Evolutionary conservation across 306 rosid species (phyloP), one percentile per base, ranked within the genome.

Genomic region (Rosa rugosa): DNA sequence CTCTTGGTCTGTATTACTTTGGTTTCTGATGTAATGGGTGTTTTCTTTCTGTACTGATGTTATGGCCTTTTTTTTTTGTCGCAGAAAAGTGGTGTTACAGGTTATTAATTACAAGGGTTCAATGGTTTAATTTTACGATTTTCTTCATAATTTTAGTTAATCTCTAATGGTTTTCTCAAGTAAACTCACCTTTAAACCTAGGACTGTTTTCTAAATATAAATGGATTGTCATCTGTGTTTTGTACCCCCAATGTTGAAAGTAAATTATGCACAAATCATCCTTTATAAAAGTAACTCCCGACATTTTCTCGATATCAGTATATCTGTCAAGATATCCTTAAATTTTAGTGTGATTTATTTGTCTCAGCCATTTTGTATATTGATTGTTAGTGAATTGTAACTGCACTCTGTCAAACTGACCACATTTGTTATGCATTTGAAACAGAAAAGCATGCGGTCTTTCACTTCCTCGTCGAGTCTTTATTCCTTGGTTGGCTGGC

Each of bases 391-490:
- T 40, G 20, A 10, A 49, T 71, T 23, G 22, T 67, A n/a, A 45
- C 40, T 56, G 44, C 12, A 8, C 49, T 65, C 8, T 53, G 14
- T 40, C 36, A 31, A 47, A 68, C 74, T 77, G 77, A 54, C 73
- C 62, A 69, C 18, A 38, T 59, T 47, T 75, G 44, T 76, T 6
- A 9, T 79, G 20, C 36, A n/a, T 82, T 57, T 72, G 44, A 11
- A 74, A 63, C 96, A 95, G 99, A 82, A 86, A 92, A 87, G 86
- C 87, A 80, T 85, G 89, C 73, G 80, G 50, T 66, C 88, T 95
- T 77, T 83, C 88, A n/a, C 83, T 95, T 88, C 99, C 99, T 81
- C 88, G 91, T 82, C 88, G 99, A 88, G 97, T 90, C 72, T 89
- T 92, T 80, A 75, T 93, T 80, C 97, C 95, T n/a, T 94, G 99